Conservation (phyloP, 306 rosid genomes). For the Trifolium subterraneum region DNA sequence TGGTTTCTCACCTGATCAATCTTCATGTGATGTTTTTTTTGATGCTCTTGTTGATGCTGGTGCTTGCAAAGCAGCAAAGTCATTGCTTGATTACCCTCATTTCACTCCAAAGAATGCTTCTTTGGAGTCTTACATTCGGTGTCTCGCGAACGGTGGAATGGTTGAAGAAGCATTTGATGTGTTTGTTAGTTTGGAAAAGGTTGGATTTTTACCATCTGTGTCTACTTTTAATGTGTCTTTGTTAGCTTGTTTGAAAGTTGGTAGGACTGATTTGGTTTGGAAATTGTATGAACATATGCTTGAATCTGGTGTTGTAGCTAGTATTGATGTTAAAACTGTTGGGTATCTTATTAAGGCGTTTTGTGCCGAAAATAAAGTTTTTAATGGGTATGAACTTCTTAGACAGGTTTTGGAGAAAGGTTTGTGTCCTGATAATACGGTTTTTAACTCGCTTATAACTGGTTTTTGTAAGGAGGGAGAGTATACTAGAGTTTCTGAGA, state of each 20-base stretch:
- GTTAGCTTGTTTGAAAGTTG: constrained; percentile 53
- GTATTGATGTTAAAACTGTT: constrained; percentile 61
- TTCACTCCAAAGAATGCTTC: constrained; percentile 57
- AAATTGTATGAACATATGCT: constrained; percentile 65
- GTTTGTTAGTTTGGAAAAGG: constrained; percentile 51
- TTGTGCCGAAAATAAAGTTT: constrained; percentile 55
- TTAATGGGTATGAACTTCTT: constrained; percentile 67
- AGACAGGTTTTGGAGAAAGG: constrained; percentile 65
- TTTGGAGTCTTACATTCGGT: constrained; percentile 58
- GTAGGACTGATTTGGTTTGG: constrained; percentile 71
- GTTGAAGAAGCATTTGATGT: constrained; percentile 60
- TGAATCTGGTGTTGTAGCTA: constrained; percentile 56
- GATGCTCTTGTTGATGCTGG: constrained; percentile 64
- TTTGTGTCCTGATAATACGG: constrained; percentile 50
- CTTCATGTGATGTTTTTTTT: constrained; percentile 58
- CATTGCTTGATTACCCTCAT: constrained; percentile 50
- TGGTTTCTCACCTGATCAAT: constrained; percentile 55
- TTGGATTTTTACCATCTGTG: constrained; percentile 55
- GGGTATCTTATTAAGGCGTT: constrained; percentile 64
- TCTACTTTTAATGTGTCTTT: constrained; percentile 68
- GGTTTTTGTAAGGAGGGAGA: constrained; percentile 59
- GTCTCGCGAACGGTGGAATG: constrained; percentile 60
- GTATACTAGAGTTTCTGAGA: constrained; percentile 59
- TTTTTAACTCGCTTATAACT: constrained; percentile 61
- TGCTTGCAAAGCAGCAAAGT: constrained; percentile 60